Evolutionary conservation across 148 eudicot species (phyloP).

Genomic region (Camellia granthamiana): DNA sequence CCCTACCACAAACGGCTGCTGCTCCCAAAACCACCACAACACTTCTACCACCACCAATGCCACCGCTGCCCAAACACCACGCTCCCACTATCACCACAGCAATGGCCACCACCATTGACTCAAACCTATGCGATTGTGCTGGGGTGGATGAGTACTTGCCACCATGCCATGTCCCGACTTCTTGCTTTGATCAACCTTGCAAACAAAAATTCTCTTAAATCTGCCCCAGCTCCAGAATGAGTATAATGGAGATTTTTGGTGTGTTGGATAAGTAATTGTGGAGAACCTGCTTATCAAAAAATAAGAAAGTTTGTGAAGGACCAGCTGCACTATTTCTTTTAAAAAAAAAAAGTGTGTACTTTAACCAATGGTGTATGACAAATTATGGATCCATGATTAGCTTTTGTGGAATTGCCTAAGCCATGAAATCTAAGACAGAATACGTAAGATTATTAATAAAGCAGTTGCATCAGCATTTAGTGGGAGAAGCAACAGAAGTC

Average conservation of each 20-base stretch:
- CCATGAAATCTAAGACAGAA: background rate
- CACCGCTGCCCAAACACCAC: no score
- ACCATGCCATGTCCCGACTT: no score
- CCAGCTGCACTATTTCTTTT: background rate
- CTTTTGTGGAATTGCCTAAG: background rate
- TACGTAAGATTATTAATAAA: background rate
- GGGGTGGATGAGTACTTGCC: no score
- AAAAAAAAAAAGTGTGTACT: background rate
- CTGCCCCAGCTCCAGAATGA: background rate
- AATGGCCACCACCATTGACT: no score
- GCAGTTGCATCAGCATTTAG: background rate
- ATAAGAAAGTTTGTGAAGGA: background rate
- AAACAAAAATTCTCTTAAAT: background rate
- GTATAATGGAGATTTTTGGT: background rate
- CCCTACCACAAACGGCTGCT: no score
- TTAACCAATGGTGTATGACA: background rate
- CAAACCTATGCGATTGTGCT: no score
- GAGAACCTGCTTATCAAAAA: background rate
- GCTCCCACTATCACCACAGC: no score
- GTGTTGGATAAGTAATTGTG: background rate
- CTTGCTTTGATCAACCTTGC: background rate
- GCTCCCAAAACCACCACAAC: no score
- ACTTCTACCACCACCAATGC: no score
- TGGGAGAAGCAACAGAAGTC: background rate
- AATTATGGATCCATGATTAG: background rate